These are phyloP conservation scores for Amauroascus niger DNA, from an alignment of 2,329 filamentous ascomycete species.

Conservation along the genomic window DNA sequence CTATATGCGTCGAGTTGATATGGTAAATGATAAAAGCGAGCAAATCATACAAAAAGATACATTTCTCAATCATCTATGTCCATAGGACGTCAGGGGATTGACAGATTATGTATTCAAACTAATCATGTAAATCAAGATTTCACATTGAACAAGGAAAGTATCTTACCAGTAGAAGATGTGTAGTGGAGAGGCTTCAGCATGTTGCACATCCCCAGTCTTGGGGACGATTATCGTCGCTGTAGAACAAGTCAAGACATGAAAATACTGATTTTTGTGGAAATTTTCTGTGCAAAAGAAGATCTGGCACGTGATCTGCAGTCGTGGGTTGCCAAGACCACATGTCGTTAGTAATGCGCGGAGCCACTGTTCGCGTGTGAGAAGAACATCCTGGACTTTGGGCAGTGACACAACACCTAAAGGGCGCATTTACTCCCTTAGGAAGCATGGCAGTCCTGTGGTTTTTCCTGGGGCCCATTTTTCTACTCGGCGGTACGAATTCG, in stretches of 20 bases:
- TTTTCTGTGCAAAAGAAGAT: too few species aligned
- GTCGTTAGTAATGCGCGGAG: too few species aligned
- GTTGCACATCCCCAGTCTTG: neutral
- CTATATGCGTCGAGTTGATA: neutral
- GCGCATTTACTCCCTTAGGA: too few species aligned
- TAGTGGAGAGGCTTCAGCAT: neutral
- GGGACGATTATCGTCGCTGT: neutral
- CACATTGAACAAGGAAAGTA: neutral
- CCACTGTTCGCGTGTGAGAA: neutral
- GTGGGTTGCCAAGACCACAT: too few species aligned
- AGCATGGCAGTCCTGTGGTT: conserved; percentile 10
- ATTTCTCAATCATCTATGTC: conserved; percentile 30
- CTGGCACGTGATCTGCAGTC: too few species aligned
- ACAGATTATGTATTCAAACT: conserved; percentile 60
- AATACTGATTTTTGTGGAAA: neutral
- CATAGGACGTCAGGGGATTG: conserved; percentile 62
- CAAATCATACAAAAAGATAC: conserved; percentile 24
- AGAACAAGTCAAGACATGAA: neutral
- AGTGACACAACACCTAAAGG: too few species aligned
- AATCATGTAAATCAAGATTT: conserved; percentile 48
- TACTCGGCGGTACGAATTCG: conserved; percentile 9
- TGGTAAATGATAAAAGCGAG: conserved; percentile 11
- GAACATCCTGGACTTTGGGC: neutral
- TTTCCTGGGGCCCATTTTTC: conserved; percentile 1
- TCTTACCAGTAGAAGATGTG: neutral